A percentile compares a stretch with the other conserved stretches of the same genome.
Evolutionary conservation across 78 protist species (phyloP).

Genomic region (Isochrysis galbana): DNA sequence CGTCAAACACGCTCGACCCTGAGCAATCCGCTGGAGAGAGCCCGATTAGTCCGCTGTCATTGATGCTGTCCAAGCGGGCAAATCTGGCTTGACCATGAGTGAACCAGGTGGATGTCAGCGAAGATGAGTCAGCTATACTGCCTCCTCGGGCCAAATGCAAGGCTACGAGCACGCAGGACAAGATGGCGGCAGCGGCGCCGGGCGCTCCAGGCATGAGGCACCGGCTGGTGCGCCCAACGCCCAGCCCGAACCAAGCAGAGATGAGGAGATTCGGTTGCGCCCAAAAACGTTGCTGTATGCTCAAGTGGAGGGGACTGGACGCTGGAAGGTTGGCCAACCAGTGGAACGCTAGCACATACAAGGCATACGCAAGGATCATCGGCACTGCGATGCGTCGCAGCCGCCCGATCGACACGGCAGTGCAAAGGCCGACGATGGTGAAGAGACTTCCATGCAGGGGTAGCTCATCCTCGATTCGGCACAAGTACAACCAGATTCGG

Average conservation of each 20-base stretch:
- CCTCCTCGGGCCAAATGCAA: too few relatives aligned
- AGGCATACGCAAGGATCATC: neutral
- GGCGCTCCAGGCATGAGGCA: too few relatives aligned
- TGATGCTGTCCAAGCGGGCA: too few relatives aligned
- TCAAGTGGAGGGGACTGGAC: neutral
- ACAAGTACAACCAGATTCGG: neutral
- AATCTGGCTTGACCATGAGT: too few relatives aligned
- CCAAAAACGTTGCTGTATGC: constrained; percentile 20
- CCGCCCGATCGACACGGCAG: neutral
- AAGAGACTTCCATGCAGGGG: neutral
- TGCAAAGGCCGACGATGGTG: neutral
- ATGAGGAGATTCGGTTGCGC: neutral
- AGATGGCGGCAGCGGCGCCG: too few relatives aligned
- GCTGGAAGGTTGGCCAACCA: neutral
- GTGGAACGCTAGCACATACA: neutral
- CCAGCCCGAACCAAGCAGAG: neutral
- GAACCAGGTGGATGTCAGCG: too few relatives aligned
- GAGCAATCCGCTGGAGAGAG: neutral
- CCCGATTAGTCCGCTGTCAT: too few relatives aligned
- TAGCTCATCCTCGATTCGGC: neutral
- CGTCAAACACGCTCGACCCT: neutral
- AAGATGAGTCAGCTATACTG: too few relatives aligned
- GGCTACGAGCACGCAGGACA: too few relatives aligned
- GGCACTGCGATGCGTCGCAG: neutral
- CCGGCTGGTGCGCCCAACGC: too few relatives aligned